Conservation (phyloP, 2,329 filamentous ascomycete species). For the Aotearoamyces nothofagi region DNA sequence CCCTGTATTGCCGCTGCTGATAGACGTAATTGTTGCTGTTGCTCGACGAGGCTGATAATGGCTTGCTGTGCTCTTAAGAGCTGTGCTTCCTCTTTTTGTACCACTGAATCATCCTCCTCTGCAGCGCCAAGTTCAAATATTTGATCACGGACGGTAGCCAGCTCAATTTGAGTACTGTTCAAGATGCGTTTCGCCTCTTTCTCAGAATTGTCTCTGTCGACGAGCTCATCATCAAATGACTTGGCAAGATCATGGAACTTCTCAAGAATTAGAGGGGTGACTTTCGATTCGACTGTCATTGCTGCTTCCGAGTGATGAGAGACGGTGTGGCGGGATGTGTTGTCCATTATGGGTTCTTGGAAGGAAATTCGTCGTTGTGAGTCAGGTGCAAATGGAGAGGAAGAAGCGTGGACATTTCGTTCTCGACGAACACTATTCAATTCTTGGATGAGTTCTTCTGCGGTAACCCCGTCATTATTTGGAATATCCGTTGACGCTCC, state of each 20-base stretch:
- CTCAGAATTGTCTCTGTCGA: slow-evolving; percentile 57
- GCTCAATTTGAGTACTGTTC: slow-evolving; percentile 51
- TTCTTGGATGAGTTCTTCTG: slow-evolving; percentile 69
- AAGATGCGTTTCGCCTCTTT: slow-evolving; percentile 52
- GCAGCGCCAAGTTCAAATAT: slow-evolving; percentile 33
- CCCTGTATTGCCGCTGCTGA: slow-evolving; percentile 25
- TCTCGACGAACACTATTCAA: slow-evolving; percentile 50
- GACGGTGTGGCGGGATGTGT: slow-evolving; percentile 6
- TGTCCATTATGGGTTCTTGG: slow-evolving; percentile 22
- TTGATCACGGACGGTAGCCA: slow-evolving; percentile 42
- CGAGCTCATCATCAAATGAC: slow-evolving; percentile 60
- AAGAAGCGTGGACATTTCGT: slow-evolving; percentile 55
- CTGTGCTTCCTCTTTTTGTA: slow-evolving; percentile 10
- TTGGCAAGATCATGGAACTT: slow-evolving; percentile 57
- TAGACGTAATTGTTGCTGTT: slow-evolving; percentile 31
- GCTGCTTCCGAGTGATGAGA: slow-evolving; percentile 46
- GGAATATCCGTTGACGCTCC: slow-evolving; percentile 72
- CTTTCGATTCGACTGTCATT: slow-evolving; percentile 52
- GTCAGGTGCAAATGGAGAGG: slow-evolving; percentile 52
- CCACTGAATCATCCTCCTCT: slow-evolving; percentile 10
- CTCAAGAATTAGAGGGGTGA: slow-evolving; percentile 53
- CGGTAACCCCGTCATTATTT: slow-evolving; percentile 69
- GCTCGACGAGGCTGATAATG: slow-evolving; percentile 18
- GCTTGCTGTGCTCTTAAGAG: slow-evolving; percentile 8
- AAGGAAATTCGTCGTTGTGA: slow-evolving; percentile 40